These are phyloP conservation scores for Syzygium grande DNA, from an alignment of 345 rosid genomes.

Conservation along the genomic window DNA sequence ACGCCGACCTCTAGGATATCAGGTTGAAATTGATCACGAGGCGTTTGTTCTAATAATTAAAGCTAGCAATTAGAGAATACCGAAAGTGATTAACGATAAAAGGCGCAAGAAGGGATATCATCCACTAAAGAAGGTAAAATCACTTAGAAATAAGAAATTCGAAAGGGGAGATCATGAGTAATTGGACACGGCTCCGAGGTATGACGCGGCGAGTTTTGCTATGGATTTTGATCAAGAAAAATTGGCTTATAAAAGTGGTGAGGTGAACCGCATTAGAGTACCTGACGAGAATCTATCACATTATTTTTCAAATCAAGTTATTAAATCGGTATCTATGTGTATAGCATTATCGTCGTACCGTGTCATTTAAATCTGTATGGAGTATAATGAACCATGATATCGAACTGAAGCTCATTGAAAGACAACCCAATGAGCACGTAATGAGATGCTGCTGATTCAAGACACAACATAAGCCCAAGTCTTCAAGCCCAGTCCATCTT, in stretches of 20 bases:
- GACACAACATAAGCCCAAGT: neutral
- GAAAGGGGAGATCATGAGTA: too few species aligned
- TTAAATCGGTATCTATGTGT: neutral
- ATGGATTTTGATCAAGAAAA: too few species aligned
- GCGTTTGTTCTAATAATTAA: neutral
- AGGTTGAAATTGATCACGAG: neutral
- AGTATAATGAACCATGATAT: neutral
- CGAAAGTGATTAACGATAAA: neutral
- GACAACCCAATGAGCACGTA: neutral
- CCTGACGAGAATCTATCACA: too few species aligned
- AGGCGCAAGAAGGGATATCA: neutral
- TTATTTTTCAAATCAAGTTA: neutral
- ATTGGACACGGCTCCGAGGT: too few species aligned
- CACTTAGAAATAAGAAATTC: too few species aligned
- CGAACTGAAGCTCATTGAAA: neutral
- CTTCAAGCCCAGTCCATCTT: neutral
- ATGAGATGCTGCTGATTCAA: neutral
- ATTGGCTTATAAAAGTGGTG: too few species aligned
- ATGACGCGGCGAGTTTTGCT: too few species aligned
- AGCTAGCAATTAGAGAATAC: neutral
- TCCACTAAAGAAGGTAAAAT: neutral
- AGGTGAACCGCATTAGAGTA: too few species aligned
- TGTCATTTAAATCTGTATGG: neutral
- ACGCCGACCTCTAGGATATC: neutral
- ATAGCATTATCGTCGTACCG: neutral